Conservation (phyloP, 352 stramenopile species). For the Phytophthora cactorum region DNA sequence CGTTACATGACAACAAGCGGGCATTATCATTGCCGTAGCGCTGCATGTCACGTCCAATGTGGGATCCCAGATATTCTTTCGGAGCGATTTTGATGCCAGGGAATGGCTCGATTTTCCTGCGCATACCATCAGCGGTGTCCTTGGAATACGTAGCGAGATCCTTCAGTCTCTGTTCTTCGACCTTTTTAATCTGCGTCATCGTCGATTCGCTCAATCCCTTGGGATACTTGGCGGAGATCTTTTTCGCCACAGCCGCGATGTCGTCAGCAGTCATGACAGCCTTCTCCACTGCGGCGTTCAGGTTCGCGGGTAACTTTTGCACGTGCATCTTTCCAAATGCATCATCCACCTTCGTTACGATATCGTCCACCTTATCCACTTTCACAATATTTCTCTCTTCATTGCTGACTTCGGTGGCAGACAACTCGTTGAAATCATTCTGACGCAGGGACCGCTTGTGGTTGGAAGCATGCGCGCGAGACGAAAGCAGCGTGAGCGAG, state of each 20-base stretch:
- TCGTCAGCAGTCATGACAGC: not conserved
- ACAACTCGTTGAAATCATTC: not conserved
- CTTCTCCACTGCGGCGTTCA: not conserved
- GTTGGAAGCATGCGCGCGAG: too few species aligned
- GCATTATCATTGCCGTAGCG: not conserved
- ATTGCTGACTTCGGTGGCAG: too few species aligned
- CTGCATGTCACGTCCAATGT: constrained; percentile 4
- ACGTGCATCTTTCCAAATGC: not conserved
- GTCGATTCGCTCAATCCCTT: not conserved
- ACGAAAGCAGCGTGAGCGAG: too few species aligned
- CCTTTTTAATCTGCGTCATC: not conserved
- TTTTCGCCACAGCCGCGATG: not conserved
- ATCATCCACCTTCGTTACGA: not conserved
- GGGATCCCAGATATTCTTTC: not conserved
- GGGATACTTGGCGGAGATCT: not conserved
- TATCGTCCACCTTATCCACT: not conserved
- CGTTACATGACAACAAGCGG: not conserved
- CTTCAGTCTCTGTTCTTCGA: not conserved
- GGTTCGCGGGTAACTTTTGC: not conserved
- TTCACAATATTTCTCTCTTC: not conserved
- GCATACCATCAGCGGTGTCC: constrained; percentile 1
- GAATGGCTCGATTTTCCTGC: not conserved
- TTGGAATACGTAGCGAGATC: not conserved
- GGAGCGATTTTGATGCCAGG: not conserved
- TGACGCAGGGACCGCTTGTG: constrained; percentile 6